phyloP scores from a whole-genome alignment of 2,329 filamentous ascomycete species.

The Ceratocystis lukuohia region DNA sequence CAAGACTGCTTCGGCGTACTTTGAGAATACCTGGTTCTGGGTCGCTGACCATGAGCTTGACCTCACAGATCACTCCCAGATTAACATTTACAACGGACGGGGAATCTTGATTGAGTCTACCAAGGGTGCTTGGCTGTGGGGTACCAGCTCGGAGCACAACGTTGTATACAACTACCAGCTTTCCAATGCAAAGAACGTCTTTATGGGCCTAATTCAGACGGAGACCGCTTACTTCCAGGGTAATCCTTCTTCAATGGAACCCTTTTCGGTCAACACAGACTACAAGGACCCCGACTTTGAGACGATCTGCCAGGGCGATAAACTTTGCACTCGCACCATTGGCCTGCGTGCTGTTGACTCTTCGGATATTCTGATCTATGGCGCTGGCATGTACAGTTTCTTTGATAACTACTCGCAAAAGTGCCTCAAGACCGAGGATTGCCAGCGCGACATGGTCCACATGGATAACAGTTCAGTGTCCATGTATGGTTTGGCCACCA shows the following conservation, averaged over 20 bases:
- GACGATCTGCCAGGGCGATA: slow-evolving; percentile 33
- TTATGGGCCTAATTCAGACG: slow-evolving; percentile 72
- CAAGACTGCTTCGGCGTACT: slow-evolving; percentile 51
- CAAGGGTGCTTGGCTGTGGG: slow-evolving; percentile 68
- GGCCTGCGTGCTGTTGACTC: slow-evolving; percentile 59
- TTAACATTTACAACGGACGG: slow-evolving; percentile 78
- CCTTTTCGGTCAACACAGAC: slow-evolving; percentile 44
- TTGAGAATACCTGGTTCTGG: slow-evolving; percentile 89
- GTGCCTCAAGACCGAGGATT: slow-evolving; percentile 53
- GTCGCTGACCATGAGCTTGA: slow-evolving; percentile 85
- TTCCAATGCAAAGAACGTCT: slow-evolving; percentile 61
- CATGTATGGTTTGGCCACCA: slow-evolving; percentile 59
- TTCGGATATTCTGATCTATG: slow-evolving; percentile 53
- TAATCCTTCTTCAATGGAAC: slow-evolving; percentile 59
- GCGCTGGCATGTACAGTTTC: slow-evolving; percentile 67
- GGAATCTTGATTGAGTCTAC: slow-evolving; percentile 66
- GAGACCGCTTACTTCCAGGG: slow-evolving; percentile 84
- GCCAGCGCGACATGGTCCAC: slow-evolving; percentile 66
- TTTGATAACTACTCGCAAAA: slow-evolving; percentile 67
- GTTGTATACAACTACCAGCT: slow-evolving; percentile 77
- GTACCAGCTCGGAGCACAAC: slow-evolving; percentile 54
- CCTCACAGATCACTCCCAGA: slow-evolving; percentile 56
- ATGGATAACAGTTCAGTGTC: slow-evolving; percentile 51
- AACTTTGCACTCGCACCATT: slow-evolving; percentile 57
- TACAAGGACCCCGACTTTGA: slow-evolving; percentile 58